Conservation (phyloP, 495 filamentous ascomycete genomes). For the Parathielavia appendiculata region DNA sequence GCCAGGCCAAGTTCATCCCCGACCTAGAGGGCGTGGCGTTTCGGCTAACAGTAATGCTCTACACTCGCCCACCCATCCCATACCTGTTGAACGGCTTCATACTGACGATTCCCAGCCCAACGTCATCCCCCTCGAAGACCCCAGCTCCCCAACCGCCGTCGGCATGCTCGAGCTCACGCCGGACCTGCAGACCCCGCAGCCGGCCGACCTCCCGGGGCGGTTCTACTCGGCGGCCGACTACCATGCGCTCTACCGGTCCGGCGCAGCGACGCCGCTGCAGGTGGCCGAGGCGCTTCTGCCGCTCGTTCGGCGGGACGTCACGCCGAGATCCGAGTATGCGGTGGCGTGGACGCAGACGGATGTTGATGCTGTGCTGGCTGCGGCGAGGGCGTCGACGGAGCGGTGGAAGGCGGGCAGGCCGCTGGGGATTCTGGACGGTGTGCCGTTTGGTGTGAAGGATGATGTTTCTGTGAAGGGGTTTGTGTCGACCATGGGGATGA, state of each 20-base stretch:
- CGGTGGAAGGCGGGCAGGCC: conserved; percentile 61
- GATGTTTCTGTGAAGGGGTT: conserved; percentile 75
- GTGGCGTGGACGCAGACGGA: conserved; percentile 60
- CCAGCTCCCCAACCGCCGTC: conserved; percentile 17
- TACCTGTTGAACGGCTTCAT: not conserved
- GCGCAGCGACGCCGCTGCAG: conserved; percentile 61
- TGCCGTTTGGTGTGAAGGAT: conserved; percentile 85
- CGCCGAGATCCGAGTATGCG: conserved; percentile 53
- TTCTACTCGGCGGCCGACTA: conserved; percentile 75
- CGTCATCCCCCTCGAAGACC: conserved; percentile 59
- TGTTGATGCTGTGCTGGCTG: conserved; percentile 55
- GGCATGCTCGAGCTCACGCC: conserved; percentile 32
- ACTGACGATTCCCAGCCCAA: conserved; percentile 50
- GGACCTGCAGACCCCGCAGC: conserved; percentile 31
- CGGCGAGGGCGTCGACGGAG: conserved; percentile 64
- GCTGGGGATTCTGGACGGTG: conserved; percentile 68
- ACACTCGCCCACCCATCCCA: conserved; percentile 4
- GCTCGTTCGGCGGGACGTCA: conserved; percentile 55
- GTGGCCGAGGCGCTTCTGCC: conserved; percentile 67
- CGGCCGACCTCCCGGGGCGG: conserved; percentile 37
- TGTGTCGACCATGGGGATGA: conserved; percentile 53
- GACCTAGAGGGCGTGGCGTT: conserved; percentile 56
- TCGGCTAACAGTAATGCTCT: conserved; percentile 48
- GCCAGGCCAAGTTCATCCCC: conserved; percentile 50
- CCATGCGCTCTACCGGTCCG: conserved; percentile 62